A percentile compares a stretch with the other conserved stretches of the same genome.
Conservation (phyloP, 768 basidiomycete genomes). For the Strobilomyces confusus region DNA sequence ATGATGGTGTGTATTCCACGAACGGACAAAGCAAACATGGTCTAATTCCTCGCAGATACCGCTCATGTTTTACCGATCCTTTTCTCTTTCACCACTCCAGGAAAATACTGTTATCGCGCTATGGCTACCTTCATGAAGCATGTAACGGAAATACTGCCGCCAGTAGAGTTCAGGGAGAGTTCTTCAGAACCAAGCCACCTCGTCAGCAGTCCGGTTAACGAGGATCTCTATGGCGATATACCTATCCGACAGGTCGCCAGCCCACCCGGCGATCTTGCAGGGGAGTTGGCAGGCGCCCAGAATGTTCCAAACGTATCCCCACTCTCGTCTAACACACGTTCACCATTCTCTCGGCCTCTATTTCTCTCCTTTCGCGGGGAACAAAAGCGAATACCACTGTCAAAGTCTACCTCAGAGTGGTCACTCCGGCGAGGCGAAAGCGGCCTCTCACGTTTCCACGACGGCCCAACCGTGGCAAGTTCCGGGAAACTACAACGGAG, state of each 20-base stretch:
- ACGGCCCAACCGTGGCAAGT: conserved; percentile 18
- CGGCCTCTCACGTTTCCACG: conserved; percentile 2
- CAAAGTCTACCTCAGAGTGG: conserved; percentile 17
- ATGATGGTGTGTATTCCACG: conserved; percentile 56
- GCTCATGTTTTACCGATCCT: conserved; percentile 72
- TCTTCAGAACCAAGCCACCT: conserved; percentile 8
- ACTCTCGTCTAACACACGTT: background rate
- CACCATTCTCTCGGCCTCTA: conserved; percentile 12
- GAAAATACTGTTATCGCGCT: conserved; percentile 75
- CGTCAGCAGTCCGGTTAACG: conserved; percentile 2
- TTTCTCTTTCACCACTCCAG: conserved; percentile 73
- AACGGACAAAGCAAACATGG: conserved; percentile 16
- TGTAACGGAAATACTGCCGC: conserved; percentile 47
- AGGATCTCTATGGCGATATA: background rate
- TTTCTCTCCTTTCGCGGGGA: conserved; percentile 18
- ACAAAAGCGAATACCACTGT: conserved; percentile 3
- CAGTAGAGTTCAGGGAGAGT: conserved; percentile 8
- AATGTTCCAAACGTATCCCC: background rate
- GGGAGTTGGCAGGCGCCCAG: background rate
- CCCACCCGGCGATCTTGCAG: background rate
- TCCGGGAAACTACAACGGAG: conserved; percentile 18
- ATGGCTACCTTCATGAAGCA: conserved; percentile 69
- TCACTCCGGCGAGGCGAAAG: conserved; percentile 1
- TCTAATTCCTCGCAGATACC: conserved; percentile 42
- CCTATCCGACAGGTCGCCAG: conserved; percentile 1